These are phyloP conservation scores for Monilinia fructicola DNA, from an alignment of 2,329 filamentous ascomycete species.

Conservation along the genomic window DNA sequence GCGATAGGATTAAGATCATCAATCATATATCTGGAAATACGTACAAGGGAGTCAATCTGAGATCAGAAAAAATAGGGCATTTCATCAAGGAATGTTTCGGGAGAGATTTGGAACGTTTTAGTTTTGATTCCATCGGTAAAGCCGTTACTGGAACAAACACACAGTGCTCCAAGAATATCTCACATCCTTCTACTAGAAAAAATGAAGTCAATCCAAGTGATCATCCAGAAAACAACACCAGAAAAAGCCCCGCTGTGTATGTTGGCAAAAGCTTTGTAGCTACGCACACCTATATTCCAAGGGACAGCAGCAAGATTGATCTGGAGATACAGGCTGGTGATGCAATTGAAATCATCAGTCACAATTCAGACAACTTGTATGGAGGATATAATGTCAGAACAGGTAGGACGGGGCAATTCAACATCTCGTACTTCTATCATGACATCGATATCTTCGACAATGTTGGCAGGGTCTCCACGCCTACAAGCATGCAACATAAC, in stretches of 20 bases:
- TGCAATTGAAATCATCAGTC: background rate
- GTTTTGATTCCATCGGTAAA: no score
- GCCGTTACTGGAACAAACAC: background rate
- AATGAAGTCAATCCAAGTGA: background rate
- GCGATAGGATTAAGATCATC: background rate
- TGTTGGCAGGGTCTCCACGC: background rate
- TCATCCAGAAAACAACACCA: no score
- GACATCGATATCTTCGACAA: background rate
- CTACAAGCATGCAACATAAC: background rate
- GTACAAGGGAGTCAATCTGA: background rate
- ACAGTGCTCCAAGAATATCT: background rate
- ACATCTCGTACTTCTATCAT: background rate
- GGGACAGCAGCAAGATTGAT: background rate
- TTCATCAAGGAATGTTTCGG: background rate
- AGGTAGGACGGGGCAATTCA: background rate
- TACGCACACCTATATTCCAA: background rate
- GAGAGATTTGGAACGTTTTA: background rate
- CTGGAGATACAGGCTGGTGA: background rate
- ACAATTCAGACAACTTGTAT: background rate
- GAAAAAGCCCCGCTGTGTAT: background rate
- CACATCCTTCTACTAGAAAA: background rate
- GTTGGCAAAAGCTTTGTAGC: constrained; percentile 6
- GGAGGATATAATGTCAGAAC: background rate
- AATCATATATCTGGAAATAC: background rate
- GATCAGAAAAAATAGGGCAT: background rate